phyloP scores from a whole-genome alignment of 352 stramenopile genomes.

The Globisporangium paddicum region DNA sequence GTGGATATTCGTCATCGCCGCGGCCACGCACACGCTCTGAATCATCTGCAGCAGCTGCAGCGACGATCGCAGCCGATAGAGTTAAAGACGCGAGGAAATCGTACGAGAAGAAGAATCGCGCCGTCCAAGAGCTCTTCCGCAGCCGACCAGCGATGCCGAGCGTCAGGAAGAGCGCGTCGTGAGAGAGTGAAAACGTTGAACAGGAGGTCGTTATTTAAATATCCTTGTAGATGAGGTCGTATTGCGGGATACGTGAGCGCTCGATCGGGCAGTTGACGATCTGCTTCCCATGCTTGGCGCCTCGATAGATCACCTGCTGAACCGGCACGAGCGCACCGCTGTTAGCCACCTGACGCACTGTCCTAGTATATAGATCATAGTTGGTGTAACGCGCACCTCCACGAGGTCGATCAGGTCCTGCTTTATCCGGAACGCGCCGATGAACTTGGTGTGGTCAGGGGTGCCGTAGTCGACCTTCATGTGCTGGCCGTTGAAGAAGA shows the following conservation, averaged over 20 bases:
- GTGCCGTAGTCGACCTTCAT: constrained; percentile 89
- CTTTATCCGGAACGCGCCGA: constrained; percentile 68
- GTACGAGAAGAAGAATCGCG: constrained; percentile 52
- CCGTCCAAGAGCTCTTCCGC: constrained; percentile 54
- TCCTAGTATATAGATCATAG: not conserved
- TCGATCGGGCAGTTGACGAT: constrained; percentile 83
- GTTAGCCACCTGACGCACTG: not conserved
- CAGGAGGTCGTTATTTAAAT: constrained; percentile 28
- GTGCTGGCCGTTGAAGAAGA: constrained; percentile 87
- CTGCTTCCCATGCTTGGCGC: constrained; percentile 68
- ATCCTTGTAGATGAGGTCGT: constrained; percentile 80
- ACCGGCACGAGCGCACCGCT: not conserved
- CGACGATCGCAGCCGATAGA: constrained; percentile 12
- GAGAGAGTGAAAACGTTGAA: not conserved
- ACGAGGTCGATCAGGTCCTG: constrained; percentile 87
- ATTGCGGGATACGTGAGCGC: constrained; percentile 70
- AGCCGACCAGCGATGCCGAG: constrained; percentile 35
- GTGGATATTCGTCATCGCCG: not conserved
- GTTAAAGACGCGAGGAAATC: constrained; percentile 27
- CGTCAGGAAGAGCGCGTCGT: not conserved
- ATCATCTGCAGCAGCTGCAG: constrained; percentile 7
- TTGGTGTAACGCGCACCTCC: constrained; percentile 37
- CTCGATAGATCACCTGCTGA: constrained; percentile 84
- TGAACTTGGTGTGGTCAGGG: constrained; percentile 86
- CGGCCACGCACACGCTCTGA: constrained; percentile 4